Evolutionary conservation across 176 grass and related monocot genomes (phyloP).

Genomic region (Oryza coarctata): DNA sequence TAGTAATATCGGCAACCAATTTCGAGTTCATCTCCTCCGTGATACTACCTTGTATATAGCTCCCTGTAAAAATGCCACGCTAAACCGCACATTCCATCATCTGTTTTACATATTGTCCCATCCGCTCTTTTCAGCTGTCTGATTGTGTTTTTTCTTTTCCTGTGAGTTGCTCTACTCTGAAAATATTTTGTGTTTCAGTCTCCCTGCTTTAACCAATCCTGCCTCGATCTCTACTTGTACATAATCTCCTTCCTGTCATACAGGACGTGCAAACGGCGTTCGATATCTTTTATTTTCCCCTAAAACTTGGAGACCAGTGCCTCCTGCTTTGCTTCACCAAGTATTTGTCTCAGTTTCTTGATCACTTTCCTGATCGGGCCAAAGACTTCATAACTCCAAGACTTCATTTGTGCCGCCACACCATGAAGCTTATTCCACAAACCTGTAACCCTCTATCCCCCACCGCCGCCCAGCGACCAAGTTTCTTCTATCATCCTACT

Average conservation of each 20-base stretch:
- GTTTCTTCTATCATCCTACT: too few species aligned
- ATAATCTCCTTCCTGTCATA: neutral
- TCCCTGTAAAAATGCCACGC: too few species aligned
- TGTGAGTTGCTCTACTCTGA: neutral
- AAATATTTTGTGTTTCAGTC: neutral
- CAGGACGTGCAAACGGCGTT: neutral
- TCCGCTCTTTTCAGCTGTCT: fast-evolving
- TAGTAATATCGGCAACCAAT: too few species aligned
- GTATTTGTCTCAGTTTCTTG: neutral
- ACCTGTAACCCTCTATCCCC: too few species aligned
- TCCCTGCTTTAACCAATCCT: neutral
- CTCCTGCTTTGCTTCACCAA: neutral
- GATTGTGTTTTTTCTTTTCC: neutral
- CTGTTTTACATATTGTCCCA: neutral
- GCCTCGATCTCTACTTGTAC: neutral
- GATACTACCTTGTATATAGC: too few species aligned
- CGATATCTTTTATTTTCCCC: neutral
- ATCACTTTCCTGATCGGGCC: neutral
- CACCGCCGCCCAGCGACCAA: too few species aligned
- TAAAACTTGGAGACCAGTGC: neutral
- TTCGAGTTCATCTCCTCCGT: too few species aligned
- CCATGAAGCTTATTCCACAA: too few species aligned
- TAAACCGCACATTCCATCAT: neutral
- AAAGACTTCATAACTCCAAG: too few species aligned
- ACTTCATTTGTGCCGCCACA: too few species aligned